phyloP scores from a whole-genome alignment of 2,329 filamentous ascomycete genomes.

The Ceratocystis destructans region DNA sequence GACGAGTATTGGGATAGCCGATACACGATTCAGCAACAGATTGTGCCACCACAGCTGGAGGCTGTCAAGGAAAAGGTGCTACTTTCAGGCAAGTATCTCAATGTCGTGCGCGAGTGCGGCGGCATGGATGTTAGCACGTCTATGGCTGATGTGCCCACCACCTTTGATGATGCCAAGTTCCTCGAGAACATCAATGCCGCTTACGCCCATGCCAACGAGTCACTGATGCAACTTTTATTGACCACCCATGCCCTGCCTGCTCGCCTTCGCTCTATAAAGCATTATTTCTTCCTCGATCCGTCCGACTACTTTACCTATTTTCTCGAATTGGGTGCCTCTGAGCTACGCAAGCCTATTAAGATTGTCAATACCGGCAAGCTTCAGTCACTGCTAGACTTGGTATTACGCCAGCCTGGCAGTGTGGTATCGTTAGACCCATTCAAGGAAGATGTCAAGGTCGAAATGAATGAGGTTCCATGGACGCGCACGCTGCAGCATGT shows the following conservation, averaged over 20 bases:
- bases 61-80: constrained; percentile 87
- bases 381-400: constrained; percentile 88
- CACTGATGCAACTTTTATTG: constrained; percentile 75
- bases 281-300: constrained; percentile 97
- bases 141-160: constrained; percentile 74
- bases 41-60: constrained; percentile 83
- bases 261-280: constrained; percentile 78
- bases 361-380: constrained; percentile 84
- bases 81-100: constrained; percentile 91
- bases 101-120: constrained; percentile 92
- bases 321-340: constrained; percentile 76
- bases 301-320: constrained; percentile 99
- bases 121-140: constrained; percentile 87
- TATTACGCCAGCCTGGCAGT: constrained; percentile 88
- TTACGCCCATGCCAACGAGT: constrained; percentile 91
- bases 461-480: constrained; percentile 88
- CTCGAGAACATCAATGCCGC: constrained; percentile 91
- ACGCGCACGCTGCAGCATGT: constrained; percentile 92
- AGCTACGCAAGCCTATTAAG: constrained; percentile 79
- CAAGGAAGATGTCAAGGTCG: constrained; percentile 95
- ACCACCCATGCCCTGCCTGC: constrained; percentile 86
- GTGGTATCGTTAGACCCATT: constrained; percentile 90
- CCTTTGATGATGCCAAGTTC: constrained; percentile 84
- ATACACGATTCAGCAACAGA: constrained; percentile 83
- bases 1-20: constrained; percentile 99